These are phyloP conservation scores for Hypoxylon rickii DNA, from an alignment of 495 filamentous ascomycete genomes.

Conservation along the genomic window DNA sequence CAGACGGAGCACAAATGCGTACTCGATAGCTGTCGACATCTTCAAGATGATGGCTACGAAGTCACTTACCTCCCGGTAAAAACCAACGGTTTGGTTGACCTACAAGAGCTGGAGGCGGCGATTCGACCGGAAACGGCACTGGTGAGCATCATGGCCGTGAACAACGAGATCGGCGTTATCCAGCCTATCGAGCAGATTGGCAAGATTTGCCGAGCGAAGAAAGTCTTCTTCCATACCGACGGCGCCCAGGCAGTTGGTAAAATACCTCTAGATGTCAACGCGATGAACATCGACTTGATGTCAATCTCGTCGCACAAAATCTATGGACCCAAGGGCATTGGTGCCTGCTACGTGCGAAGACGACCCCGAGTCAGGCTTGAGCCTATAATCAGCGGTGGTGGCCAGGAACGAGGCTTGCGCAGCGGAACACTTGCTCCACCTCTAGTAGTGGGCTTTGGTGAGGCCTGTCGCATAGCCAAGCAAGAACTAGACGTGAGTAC, in stretches of 20 bases:
- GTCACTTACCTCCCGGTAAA: constrained; percentile 94
- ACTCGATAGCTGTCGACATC: constrained; percentile 91
- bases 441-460: constrained; percentile 88
- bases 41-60: constrained; percentile 95
- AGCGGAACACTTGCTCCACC: constrained; percentile 93
- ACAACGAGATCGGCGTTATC: constrained; percentile 98
- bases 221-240: constrained; percentile 99
- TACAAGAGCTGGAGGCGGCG: constrained; percentile 85
- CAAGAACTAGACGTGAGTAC: constrained; percentile 83
- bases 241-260: constrained; percentile 96
- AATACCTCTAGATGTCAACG: constrained; percentile 94
- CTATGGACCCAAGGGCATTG: constrained; percentile 96
- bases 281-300: constrained; percentile 97
- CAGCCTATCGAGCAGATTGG: constrained; percentile 95
- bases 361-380: constrained; percentile 92
- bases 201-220: constrained; percentile 84
- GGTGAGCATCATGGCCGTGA: constrained; percentile 98
- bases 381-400: constrained; percentile 93
- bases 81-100: constrained; percentile 77
- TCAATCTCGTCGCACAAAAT: constrained; percentile 99
- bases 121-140: constrained; percentile 89
- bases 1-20: constrained; percentile 99
- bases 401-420: constrained; percentile 90
- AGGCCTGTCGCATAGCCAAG: constrained; percentile 88
- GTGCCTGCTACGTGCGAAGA: constrained; percentile 92